Base-by-base conservation (phyloP, 306 rosid genomes). In the Malus fusca region DNA sequence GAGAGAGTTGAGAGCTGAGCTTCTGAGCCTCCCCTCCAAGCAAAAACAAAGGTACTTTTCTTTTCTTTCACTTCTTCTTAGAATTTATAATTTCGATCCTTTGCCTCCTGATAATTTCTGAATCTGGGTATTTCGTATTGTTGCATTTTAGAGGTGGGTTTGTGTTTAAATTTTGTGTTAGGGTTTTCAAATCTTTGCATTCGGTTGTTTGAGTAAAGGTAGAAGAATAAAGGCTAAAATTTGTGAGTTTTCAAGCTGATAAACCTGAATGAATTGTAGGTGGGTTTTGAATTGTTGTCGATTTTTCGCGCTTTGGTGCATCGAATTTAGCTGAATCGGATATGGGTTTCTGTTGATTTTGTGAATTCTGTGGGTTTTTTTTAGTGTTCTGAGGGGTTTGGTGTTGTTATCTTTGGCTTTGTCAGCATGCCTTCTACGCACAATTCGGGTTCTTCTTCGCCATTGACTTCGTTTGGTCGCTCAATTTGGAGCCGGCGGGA, bases 401-500 rank as follows among this genome's bases (percentile, higher is more conserved):
- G 78, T 35, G 33, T 43, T 70, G 59, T 42, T 79, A 53, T 35
- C n/a, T 68, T 65, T 58, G 76, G 68, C 25, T 15, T 51, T 78
- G 84, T 60, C 63, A 81, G 61, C 48, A 92, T 88, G 96, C 90
- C 93, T 67, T 80, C 87, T 23, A 74, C 88, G 5, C 85, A 84
- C 31, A 83, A 85, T 79, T 85, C 75, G 40, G 85, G 89, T 63
- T 82, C 91, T 80, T 89, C 90, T 8, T 84, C 92, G 0, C 78
- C 89, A 6, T 73, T 85, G 80, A 71, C 91, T 18, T 83, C 96
- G 7, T 55, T 85, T 75, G 87, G 96, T 48, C 85, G 96, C 14
- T 85, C 97, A 1, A 48, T 92, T 66, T 86, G 90, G 77, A 90
- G 93, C 69, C 75, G 87, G 87, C 85, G 90, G 83, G 96, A 89